Percentiles rank a stretch among this genome's conserved stretches.
Evolutionary conservation across 1,284 basidiomycete genomes (phyloP).

Genomic region (Ganoderma lucidum): DNA sequence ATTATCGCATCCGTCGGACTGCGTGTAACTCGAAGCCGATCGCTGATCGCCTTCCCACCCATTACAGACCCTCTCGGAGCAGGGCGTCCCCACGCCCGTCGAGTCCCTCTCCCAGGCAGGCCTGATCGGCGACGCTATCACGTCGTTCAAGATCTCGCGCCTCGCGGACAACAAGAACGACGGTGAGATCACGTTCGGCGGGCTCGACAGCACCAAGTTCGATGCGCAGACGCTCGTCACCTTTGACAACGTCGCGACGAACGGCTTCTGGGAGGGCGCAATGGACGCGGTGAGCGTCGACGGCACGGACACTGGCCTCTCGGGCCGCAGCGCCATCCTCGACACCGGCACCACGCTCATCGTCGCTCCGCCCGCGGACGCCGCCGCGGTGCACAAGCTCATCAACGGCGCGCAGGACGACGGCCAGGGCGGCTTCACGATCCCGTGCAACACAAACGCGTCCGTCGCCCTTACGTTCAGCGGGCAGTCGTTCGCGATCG

Average conservation of each 20-base stretch:
- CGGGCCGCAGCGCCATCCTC: slow-evolving; percentile 75
- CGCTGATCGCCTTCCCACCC: background rate
- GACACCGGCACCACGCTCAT: slow-evolving; percentile 84
- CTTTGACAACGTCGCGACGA: slow-evolving; percentile 63
- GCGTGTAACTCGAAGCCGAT: background rate
- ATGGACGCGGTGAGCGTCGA: slow-evolving; percentile 68
- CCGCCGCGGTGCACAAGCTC: slow-evolving; percentile 59
- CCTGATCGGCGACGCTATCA: slow-evolving; percentile 72
- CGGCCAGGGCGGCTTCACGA: slow-evolving; percentile 73
- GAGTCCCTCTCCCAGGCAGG: slow-evolving; percentile 73
- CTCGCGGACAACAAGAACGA: slow-evolving; percentile 78
- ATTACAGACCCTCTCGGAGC: slow-evolving; percentile 65
- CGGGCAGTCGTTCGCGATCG: slow-evolving; percentile 66
- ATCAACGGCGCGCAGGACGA: slow-evolving; percentile 72
- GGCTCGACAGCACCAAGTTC: slow-evolving; percentile 78
- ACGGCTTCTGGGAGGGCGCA: slow-evolving; percentile 83
- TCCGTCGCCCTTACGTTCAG: slow-evolving; percentile 77
- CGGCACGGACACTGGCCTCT: slow-evolving; percentile 59
- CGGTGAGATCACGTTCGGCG: slow-evolving; percentile 85
- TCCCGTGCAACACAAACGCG: slow-evolving; percentile 79
- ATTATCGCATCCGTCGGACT: background rate
- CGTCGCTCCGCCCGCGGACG: slow-evolving; percentile 66
- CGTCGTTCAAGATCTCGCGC: slow-evolving; percentile 85
- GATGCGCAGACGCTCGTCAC: slow-evolving; percentile 60
- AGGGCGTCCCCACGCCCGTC: slow-evolving; percentile 74